These are phyloP conservation scores for Letharia lupina DNA, from an alignment of 495 filamentous ascomycete species.

Conservation along the genomic window DNA sequence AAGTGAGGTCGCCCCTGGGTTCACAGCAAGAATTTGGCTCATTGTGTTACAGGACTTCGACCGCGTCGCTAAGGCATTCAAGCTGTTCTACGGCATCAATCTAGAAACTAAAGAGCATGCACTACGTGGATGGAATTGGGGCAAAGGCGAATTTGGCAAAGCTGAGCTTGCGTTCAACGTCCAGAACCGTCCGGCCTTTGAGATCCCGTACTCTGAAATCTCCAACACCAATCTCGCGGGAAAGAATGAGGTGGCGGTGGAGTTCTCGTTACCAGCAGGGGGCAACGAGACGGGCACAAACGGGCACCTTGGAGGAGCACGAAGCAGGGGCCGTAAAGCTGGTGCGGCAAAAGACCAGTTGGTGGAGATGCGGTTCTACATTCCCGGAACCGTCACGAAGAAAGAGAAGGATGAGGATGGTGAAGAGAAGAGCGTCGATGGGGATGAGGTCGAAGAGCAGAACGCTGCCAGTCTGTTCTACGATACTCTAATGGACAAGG, in stretches of 20 bases:
- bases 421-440: constrained; percentile 56
- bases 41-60: constrained; percentile 63
- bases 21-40: constrained; percentile 2
- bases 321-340: constrained; percentile 77
- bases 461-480: constrained; percentile 94
- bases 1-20: constrained; percentile 46
- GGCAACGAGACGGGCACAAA: constrained; percentile 61
- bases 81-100: constrained; percentile 90
- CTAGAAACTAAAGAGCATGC: constrained; percentile 89
- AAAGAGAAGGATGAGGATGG: constrained; percentile 71
- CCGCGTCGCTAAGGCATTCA: constrained; percentile 81
- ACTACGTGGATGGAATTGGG: constrained; percentile 98
- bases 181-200: constrained; percentile 92
- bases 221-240: constrained; percentile 96
- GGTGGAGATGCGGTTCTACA: constrained; percentile 98
- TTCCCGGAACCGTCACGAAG: constrained; percentile 81
- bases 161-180: constrained; percentile 94
- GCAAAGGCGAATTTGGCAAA: constrained; percentile 94
- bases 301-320: constrained; percentile 66
- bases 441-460: constrained; percentile 70
- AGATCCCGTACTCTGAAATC: constrained; percentile 94
- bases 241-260: constrained; percentile 95
- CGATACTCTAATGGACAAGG: constrained; percentile 95
- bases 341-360: constrained; percentile 83
- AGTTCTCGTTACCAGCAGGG: constrained; percentile 68